Conservation (phyloP, 2,329 filamentous ascomycete species). For the Fusarium pseudonygamai region DNA sequence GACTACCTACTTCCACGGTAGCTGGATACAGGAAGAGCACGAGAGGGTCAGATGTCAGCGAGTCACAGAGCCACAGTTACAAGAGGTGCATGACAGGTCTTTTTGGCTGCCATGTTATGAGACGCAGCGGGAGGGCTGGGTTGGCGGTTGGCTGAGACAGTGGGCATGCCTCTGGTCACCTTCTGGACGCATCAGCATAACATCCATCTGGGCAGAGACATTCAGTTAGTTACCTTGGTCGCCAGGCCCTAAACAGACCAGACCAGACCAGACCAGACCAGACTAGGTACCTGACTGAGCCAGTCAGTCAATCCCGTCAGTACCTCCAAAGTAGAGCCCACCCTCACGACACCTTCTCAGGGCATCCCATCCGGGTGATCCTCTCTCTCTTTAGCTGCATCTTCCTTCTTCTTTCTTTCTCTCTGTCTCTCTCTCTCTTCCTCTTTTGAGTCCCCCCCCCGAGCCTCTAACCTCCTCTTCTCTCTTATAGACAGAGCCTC, state of each 20-base stretch:
- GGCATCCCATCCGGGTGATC: slow-evolving; percentile 13
- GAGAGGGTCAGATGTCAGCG: slow-evolving; percentile 36
- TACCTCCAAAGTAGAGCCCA: slow-evolving; percentile 10
- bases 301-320: neutral
- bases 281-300: neutral
- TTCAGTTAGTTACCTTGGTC: neutral
- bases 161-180: neutral
- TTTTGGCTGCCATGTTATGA: slow-evolving; percentile 22
- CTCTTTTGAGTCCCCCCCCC: neutral
- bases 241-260: slow-evolving; percentile 5
- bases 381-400: slow-evolving; percentile 24
- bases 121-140: slow-evolving; percentile 17
- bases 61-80: slow-evolving; percentile 39
- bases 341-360: slow-evolving; percentile 29
- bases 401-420: slow-evolving; percentile 8
- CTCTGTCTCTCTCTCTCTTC: slow-evolving; percentile 18
- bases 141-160: slow-evolving; percentile 31
- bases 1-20: slow-evolving; percentile 7
- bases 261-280: neutral
- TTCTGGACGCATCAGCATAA: slow-evolving; percentile 12
- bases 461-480: slow-evolving; percentile 13
- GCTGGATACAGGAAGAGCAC: slow-evolving; percentile 12
- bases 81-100: slow-evolving; percentile 25
- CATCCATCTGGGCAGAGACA: slow-evolving; percentile 14
- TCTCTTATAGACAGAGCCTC: slow-evolving; percentile 20